These are phyloP conservation scores for Gossypium australe DNA, from an alignment of 345 rosid genomes.

Conservation along the genomic window DNA sequence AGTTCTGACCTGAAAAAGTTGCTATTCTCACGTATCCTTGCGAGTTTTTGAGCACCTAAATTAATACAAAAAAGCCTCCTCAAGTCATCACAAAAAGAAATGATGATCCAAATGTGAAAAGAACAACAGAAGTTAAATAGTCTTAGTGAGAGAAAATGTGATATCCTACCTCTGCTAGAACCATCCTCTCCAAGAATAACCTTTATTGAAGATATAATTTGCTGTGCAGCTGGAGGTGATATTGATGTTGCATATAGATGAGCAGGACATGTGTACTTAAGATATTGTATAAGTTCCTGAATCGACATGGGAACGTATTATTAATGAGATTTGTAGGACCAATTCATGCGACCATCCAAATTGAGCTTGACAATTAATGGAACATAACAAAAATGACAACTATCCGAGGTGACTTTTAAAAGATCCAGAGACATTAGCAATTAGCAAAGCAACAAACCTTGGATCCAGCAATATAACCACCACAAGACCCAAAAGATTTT, in stretches of 20 bases:
- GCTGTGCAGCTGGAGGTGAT: constrained; percentile 88
- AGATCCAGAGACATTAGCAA: neutral
- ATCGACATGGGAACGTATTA: neutral
- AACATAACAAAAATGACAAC: neutral
- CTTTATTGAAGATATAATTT: constrained; percentile 75
- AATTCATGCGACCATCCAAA: neutral
- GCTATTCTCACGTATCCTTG: constrained; percentile 85
- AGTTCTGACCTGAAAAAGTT: constrained; percentile 91
- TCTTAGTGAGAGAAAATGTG: neutral
- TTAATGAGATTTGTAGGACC: neutral
- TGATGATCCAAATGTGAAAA: neutral
- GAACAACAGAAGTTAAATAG: neutral
- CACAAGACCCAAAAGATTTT: constrained; percentile 96
- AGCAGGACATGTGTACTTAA: constrained; percentile 76
- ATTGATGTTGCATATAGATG: constrained; percentile 94
- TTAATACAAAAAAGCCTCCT: neutral
- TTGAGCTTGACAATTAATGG: neutral
- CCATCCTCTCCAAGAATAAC: constrained; percentile 96
- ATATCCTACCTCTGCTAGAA: constrained; percentile 71
- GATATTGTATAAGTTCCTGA: constrained; percentile 76
- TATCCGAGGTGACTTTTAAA: neutral
- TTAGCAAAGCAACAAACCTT: constrained; percentile 45
- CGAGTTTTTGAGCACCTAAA: constrained; percentile 87
- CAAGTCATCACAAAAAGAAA: neutral
- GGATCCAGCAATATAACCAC: constrained; percentile 96